phyloP scores from a whole-genome alignment of 2,329 filamentous ascomycete genomes.

The Sclerotiophoma versabilis region DNA sequence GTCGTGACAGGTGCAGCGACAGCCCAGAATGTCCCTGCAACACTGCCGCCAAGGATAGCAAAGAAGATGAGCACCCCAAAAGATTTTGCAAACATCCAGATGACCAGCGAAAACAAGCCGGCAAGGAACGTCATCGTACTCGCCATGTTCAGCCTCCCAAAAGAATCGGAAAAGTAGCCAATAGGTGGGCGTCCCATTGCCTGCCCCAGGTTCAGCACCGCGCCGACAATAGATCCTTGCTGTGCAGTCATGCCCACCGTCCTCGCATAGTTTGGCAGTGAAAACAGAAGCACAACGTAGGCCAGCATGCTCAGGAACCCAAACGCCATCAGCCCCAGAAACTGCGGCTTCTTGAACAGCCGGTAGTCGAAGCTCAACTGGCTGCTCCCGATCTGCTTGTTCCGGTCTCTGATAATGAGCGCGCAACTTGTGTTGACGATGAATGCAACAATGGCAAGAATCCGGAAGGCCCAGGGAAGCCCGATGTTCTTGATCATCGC shows the following conservation, averaged over 20 bases:
- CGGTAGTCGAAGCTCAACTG: constrained; percentile 57
- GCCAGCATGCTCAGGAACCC: constrained; percentile 75
- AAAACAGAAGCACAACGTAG: constrained; percentile 80
- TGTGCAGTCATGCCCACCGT: constrained; percentile 70
- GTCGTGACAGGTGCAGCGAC: constrained; percentile 72
- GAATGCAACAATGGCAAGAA: constrained; percentile 69
- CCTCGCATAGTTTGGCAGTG: constrained; percentile 74
- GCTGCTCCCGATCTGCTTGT: constrained; percentile 71
- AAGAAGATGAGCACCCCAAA: constrained; percentile 76
- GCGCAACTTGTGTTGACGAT: constrained; percentile 69
- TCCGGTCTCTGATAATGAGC: constrained; percentile 72
- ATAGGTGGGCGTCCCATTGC: constrained; percentile 74
- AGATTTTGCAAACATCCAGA: constrained; percentile 75
- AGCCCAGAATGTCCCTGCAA: constrained; percentile 73
- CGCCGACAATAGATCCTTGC: constrained; percentile 75
- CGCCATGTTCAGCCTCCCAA: constrained; percentile 78
- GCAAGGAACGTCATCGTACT: constrained; percentile 68
- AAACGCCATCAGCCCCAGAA: constrained; percentile 70
- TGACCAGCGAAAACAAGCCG: constrained; percentile 69
- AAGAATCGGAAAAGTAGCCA: constrained; percentile 73
- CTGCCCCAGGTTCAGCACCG: constrained; percentile 72
- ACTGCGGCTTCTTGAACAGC: constrained; percentile 69
- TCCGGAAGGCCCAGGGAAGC: constrained; percentile 71
- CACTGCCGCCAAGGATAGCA: constrained; percentile 68
- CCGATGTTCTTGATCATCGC: constrained; percentile 72